Evolutionary conservation across 495 filamentous ascomycete genomes (phyloP).

Genomic region (Trichoderma virens): DNA sequence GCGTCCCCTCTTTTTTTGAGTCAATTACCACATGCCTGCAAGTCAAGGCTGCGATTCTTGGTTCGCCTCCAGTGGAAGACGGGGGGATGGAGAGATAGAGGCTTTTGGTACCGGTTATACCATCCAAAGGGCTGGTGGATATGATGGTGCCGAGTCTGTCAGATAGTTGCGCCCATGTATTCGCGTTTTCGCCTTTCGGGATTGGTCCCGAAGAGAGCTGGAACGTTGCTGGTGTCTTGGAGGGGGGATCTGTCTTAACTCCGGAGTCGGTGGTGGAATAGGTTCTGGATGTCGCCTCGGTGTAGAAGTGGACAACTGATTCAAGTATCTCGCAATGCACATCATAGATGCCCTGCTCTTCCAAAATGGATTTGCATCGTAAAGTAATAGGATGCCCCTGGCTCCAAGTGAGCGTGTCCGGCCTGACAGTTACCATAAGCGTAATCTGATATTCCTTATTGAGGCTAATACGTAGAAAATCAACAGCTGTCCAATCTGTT

Average conservation of each 20-base stretch:
- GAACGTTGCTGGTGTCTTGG: neutral
- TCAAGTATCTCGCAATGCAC: neutral
- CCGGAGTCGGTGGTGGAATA: too few relatives aligned
- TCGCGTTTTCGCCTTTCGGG: too few relatives aligned
- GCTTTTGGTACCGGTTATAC: neutral
- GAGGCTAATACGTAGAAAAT: neutral
- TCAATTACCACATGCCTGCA: neutral
- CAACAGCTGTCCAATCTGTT: neutral
- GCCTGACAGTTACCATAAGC: neutral
- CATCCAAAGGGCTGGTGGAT: too few relatives aligned
- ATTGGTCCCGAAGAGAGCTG: neutral
- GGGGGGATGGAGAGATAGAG: neutral
- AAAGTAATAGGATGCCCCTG: neutral
- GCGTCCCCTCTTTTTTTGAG: neutral
- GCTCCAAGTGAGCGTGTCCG: neutral
- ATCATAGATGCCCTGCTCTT: neutral
- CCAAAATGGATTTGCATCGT: neutral
- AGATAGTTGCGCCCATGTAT: too few relatives aligned
- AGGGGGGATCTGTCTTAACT: too few relatives aligned
- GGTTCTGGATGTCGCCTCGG: too few relatives aligned
- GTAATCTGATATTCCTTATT: neutral
- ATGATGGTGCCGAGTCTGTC: too few relatives aligned
- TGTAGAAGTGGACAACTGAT: neutral
- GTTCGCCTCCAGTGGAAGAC: neutral
- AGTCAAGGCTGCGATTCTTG: neutral